Conservation (phyloP, 371 early-diverging fungal genomes). For the Massospora cicadina region DNA sequence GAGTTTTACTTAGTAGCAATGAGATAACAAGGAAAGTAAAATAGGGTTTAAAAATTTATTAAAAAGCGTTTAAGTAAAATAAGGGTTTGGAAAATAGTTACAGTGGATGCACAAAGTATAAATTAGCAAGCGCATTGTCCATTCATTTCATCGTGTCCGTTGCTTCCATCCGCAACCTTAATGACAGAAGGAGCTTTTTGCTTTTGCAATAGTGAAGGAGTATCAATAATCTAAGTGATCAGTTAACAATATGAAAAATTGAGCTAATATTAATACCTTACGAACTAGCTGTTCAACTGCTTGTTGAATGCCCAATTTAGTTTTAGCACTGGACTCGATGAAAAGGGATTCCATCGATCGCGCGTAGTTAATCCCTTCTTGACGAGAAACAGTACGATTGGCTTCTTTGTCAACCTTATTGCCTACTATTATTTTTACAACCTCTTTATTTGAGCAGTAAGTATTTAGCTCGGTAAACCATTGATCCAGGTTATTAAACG, state of each 20-base stretch:
- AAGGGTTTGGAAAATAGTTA: too few species aligned
- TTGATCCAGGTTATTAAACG: conserved; percentile 76
- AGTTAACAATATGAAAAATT: conserved; percentile 13
- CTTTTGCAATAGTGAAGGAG: conserved; percentile 3
- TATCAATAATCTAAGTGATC: not conserved
- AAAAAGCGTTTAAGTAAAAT: too few species aligned
- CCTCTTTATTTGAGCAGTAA: conserved; percentile 66
- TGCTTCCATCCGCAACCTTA: conserved; percentile 13
- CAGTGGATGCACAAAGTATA: too few species aligned
- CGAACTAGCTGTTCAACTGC: conserved; percentile 79
- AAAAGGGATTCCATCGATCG: conserved; percentile 71
- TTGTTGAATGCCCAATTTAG: conserved; percentile 65
- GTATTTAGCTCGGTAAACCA: conserved; percentile 93
- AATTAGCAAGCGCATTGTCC: not conserved
- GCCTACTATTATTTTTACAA: conserved; percentile 92
- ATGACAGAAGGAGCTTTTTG: not conserved
- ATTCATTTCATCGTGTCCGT: not conserved
- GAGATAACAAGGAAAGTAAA: too few species aligned
- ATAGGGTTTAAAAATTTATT: too few species aligned
- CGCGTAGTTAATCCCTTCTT: conserved; percentile 82
- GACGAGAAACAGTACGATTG: conserved; percentile 57
- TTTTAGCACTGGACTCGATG: conserved; percentile 91
- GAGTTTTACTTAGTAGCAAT: too few species aligned
- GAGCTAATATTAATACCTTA: conserved; percentile 30
- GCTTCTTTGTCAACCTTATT: conserved; percentile 91